Evolutionary conservation across 192 early-diverging fungal species (phyloP), one percentile per base, ranked within the genome.

Genomic region (Backusella westeae): DNA sequence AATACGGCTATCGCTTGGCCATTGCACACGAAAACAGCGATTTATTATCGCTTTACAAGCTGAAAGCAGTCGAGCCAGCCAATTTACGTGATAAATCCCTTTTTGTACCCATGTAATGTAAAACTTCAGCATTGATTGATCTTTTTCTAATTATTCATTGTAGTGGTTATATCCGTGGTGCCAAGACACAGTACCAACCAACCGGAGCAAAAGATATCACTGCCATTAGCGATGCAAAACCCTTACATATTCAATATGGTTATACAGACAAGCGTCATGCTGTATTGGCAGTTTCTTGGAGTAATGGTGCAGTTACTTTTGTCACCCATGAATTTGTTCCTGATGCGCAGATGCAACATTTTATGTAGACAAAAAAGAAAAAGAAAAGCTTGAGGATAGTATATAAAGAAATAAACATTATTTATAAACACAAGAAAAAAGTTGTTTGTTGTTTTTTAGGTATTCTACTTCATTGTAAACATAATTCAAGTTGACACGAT

Each of bases 21-120:
- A 82, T 92, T 32, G 66, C 76, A 9, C 90, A 87, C 78, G 84
- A 85, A 35, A 67, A 88, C 49, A 79, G 80, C 2, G 81, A 87
- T 17, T 69, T 89, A 21, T 21, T 90, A 21, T 85, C 83, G 0
- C 72, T 90, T 0, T 85, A 89, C 23, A 15, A 73, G 15, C 59
- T 90, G 0, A 69, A 72, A 38, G 63, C 73, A 1, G 77, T 80
- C 1, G 76, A 82, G 1, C 35, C 76, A 1, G 77, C 84, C 42
- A 49, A 78, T 4, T 59, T 80, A 12, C 75, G 79, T 29, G 49
- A 75, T n/a, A 80, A 83, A n/a, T 78, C 76, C 8, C 73, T 78
- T 36, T 66, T 81, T 67, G 34, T 70, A 6, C 75, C 49, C 21
- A 79, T 81, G 85, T 88, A 80, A 83, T 80, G 19, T 69, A 2